Conservation (phyloP, 345 rosid species). For the Reutealis trisperma region DNA sequence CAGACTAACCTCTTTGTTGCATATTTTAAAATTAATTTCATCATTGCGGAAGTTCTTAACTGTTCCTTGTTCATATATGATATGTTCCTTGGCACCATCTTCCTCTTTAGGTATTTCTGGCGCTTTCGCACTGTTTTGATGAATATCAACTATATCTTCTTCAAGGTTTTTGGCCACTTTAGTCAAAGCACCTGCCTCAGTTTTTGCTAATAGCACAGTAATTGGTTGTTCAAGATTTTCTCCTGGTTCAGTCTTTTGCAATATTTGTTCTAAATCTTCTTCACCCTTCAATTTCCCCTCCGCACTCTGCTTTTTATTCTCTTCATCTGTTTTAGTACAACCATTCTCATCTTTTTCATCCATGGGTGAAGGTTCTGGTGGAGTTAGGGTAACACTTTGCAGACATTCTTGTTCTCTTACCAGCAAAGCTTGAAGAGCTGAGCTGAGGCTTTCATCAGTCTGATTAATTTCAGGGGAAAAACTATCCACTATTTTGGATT, state of each 20-base stretch:
- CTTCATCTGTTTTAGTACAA: neutral
- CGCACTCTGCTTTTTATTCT: neutral
- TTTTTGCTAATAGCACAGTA: neutral
- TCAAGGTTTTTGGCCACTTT: neutral
- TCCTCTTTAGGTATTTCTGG: constrained; percentile 17
- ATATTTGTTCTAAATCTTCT: neutral
- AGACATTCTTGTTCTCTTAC: neutral
- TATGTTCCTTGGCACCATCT: constrained; percentile 3
- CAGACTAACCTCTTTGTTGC: constrained; percentile 24
- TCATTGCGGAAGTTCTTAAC: constrained; percentile 16
- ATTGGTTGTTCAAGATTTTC: constrained; percentile 4
- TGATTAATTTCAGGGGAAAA: neutral
- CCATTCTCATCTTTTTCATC: neutral
- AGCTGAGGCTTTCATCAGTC: neutral
- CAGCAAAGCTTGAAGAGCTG: neutral
- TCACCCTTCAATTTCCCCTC: neutral
- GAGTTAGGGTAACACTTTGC: neutral
- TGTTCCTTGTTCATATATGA: neutral
- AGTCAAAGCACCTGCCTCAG: neutral
- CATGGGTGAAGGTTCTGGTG: neutral
- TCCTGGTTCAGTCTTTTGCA: neutral
- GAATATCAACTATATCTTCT: neutral
- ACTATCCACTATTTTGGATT: no score
- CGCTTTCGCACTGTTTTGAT: neutral
- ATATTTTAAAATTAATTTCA: constrained; percentile 5